These are phyloP conservation scores for Pestalotiopsis sp. DNA, from an alignment of 2,329 filamentous ascomycete species.

Conservation along the genomic window DNA sequence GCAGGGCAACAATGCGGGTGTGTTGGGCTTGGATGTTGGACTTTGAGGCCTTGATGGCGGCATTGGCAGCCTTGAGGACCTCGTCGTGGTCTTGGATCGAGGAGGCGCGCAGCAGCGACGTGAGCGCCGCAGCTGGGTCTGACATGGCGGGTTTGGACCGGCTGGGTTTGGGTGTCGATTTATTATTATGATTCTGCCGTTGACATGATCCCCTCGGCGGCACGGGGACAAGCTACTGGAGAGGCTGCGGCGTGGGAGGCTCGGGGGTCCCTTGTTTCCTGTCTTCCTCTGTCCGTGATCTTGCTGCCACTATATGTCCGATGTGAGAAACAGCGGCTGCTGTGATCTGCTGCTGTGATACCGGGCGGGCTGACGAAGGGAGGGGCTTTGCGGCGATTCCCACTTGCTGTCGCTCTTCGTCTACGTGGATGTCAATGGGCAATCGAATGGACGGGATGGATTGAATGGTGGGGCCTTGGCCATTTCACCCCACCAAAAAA, in stretches of 20 bases:
- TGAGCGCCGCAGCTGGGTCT: conserved; percentile 53
- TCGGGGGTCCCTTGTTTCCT: too few species aligned
- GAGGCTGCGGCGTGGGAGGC: too few species aligned
- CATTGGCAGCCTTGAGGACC: conserved; percentile 66
- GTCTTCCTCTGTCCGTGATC: too few species aligned
- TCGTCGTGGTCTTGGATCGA: conserved; percentile 74
- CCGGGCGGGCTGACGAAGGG: background rate
- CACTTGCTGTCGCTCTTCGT: background rate
- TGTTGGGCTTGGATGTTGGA: conserved; percentile 60
- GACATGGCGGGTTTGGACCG: conserved; percentile 28
- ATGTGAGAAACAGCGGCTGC: too few species aligned
- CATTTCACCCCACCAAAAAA: conserved; percentile 8
- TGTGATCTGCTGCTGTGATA: background rate
- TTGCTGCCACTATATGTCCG: too few species aligned
- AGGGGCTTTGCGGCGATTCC: background rate
- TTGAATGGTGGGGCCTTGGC: background rate
- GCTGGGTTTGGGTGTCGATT: background rate
- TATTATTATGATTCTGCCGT: background rate
- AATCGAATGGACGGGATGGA: background rate
- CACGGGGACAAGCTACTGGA: background rate
- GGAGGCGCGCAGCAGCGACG: conserved; percentile 55
- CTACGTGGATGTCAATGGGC: background rate
- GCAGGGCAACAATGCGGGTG: conserved; percentile 72
- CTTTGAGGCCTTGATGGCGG: conserved; percentile 64
- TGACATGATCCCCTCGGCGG: background rate